Conservation (phyloP, 192 early-diverging fungal genomes). For the Polychytrium aggregatum region DNA sequence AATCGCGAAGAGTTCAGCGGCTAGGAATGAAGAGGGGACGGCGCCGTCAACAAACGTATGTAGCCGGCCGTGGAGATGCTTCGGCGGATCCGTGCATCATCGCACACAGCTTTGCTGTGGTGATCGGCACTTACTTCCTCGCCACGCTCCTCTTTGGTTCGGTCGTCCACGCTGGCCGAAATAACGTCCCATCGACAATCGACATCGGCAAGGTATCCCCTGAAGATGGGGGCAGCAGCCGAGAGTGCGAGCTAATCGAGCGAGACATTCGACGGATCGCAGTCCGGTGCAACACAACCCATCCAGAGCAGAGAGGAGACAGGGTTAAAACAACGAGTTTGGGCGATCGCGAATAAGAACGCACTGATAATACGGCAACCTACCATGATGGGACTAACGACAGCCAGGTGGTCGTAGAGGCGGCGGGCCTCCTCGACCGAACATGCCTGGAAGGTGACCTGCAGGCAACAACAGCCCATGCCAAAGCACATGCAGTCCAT, state of each 20-base stretch:
- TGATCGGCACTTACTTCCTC: conserved; percentile 5
- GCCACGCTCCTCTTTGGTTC: conserved; percentile 87
- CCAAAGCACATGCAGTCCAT: conserved; percentile 99
- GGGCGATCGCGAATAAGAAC: too few relatives aligned
- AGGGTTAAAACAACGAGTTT: too few relatives aligned
- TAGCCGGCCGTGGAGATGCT: too few relatives aligned
- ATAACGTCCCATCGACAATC: conserved; percentile 98
- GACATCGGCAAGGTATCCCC: conserved; percentile 89
- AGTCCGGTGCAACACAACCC: too few relatives aligned
- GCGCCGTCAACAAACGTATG: too few relatives aligned
- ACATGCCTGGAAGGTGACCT: conserved; percentile 96
- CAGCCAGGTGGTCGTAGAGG: conserved; percentile 91
- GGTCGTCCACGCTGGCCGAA: conserved; percentile 81
- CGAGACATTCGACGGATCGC: too few relatives aligned
- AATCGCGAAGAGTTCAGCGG: conserved; percentile 62
- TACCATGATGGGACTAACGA: conserved; percentile 88
- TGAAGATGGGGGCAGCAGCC: conserved; percentile 83
- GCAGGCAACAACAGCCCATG: conserved; percentile 97
- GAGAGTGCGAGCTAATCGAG: conserved; percentile 75
- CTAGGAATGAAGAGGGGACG: too few relatives aligned
- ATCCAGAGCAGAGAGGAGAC: too few relatives aligned
- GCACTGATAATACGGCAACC: too few relatives aligned
- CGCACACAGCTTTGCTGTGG: too few relatives aligned
- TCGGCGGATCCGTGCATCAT: too few relatives aligned
- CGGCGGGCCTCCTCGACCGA: conserved; percentile 83